Percentiles rank a stretch among this genome's conserved stretches.
Evolutionary conservation across 352 stramenopile species (phyloP).

Genomic region (Peronosclerospora sorghi): DNA sequence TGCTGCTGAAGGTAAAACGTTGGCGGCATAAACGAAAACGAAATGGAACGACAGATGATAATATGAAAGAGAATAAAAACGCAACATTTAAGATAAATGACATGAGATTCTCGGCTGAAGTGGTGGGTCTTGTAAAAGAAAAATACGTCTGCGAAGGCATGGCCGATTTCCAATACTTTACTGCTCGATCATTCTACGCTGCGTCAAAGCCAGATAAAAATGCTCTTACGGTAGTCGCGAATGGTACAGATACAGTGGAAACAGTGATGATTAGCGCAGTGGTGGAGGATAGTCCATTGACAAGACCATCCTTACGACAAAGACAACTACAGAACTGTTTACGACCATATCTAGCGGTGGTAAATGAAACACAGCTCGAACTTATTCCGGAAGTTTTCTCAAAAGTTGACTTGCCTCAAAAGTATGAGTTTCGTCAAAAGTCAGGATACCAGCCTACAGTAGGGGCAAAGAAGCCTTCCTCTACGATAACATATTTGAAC

Average conservation of each 20-base stretch:
- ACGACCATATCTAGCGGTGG: conserved; percentile 41
- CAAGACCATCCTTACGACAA: conserved; percentile 28
- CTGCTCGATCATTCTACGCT: conserved; percentile 44
- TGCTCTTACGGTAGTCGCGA: conserved; percentile 13
- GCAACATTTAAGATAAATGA: conserved; percentile 3
- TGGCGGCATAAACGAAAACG: conserved; percentile 18
- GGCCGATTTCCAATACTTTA: conserved; percentile 82
- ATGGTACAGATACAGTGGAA: conserved; percentile 15
- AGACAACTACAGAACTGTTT: conserved; percentile 40
- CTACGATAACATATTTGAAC: conserved; percentile 68
- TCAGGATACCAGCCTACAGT: conserved; percentile 58
- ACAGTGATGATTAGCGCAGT: conserved; percentile 18
- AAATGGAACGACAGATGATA: conserved; percentile 4
- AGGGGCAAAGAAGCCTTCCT: conserved; percentile 51
- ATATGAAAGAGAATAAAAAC: conserved; percentile 4
- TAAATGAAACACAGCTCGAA: conserved; percentile 44
- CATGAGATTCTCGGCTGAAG: conserved; percentile 22
- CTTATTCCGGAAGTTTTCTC: conserved; percentile 78
- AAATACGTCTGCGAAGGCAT: conserved; percentile 83
- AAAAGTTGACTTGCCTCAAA: conserved; percentile 69
- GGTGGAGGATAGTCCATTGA: conserved; percentile 29
- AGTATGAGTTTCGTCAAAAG: conserved; percentile 76
- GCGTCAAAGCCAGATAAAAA: conserved; percentile 19
- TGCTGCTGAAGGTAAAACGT: conserved; percentile 47
- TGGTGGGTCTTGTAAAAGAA: conserved; percentile 56